These are phyloP conservation scores for Leccinum fibrillosum DNA, from an alignment of 768 basidiomycete genomes.

Conservation along the genomic window DNA sequence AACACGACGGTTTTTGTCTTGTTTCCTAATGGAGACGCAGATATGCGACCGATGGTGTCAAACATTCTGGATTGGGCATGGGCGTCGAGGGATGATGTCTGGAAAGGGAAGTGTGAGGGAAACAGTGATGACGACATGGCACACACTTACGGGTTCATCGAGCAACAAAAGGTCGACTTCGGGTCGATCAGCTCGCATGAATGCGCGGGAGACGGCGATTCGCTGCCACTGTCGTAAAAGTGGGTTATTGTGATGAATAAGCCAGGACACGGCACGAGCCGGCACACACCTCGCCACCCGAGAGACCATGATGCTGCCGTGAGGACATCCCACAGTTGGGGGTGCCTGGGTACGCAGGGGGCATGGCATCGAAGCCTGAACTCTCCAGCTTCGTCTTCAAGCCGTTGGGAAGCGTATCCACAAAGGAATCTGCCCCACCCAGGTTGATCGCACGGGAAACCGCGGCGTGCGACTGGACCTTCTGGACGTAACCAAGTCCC, in stretches of 20 bases:
- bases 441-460: constrained; percentile 65
- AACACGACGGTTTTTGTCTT: constrained; percentile 72
- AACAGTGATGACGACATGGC: background rate
- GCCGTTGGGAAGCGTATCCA: constrained; percentile 66
- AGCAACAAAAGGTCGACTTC: constrained; percentile 78
- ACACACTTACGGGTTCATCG: constrained; percentile 70
- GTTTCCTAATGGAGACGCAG: constrained; percentile 52
- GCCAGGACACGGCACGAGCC: constrained; percentile 2
- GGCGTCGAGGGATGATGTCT: constrained; percentile 81
- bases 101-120: constrained; percentile 4
- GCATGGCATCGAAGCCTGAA: constrained; percentile 53
- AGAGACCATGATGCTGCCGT: constrained; percentile 60
- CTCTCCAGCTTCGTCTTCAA: constrained; percentile 70
- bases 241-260: constrained; percentile 17
- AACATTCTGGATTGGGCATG: constrained; percentile 79
- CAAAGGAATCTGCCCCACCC: constrained; percentile 67
- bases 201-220: constrained; percentile 81
- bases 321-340: constrained; percentile 29
- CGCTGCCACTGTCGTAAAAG: constrained; percentile 68
- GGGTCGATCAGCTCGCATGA: constrained; percentile 76
- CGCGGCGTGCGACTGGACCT: constrained; percentile 52
- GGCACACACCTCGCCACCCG: constrained; percentile 76
- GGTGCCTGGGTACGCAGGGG: constrained; percentile 31
- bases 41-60: constrained; percentile 67
- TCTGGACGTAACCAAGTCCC: constrained; percentile 74